Evolutionary conservation across 768 basidiomycete species (phyloP), one percentile per base, ranked within the genome.

Genomic region (Agrocybe praecox): DNA sequence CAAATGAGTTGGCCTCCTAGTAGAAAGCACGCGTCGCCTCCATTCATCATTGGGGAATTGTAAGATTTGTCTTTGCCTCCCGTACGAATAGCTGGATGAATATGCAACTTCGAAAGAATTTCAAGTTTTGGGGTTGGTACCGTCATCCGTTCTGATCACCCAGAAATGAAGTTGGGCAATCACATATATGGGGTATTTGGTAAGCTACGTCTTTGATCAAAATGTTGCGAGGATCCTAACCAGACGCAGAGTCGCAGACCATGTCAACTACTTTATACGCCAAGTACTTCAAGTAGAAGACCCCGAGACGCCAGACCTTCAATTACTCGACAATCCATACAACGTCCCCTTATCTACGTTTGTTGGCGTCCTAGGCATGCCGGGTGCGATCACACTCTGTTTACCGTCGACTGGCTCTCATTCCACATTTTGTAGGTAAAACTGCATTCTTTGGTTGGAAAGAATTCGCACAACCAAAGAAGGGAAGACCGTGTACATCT

Each of bases 401-500:
- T n/a, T n/a, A n/a, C n/a, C n/a, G n/a, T n/a, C n/a, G n/a, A n/a
- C n/a, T n/a, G n/a, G n/a, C n/a, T n/a, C n/a, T n/a, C n/a, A n/a
- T n/a, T n/a, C n/a, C n/a, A n/a, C n/a, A n/a, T n/a, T n/a, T n/a
- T n/a, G n/a, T 40, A 40, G 36, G 36, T 6, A 40, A 40, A 40
- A 78, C 77, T 1, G 75, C 77, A 1, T 78, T 66, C 48, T 64
- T 66, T 7, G 53, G 76, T 61, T 78, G 74, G 77, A 74, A 69
- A 40, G 74, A 74, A 55, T 73, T 68, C 59, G 69, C 75, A 0
- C 56, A 62, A 12, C 70, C 72, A 0, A 76, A 76, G 58, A 68
- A 72, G 67, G 74, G 75, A 32, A 57, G 1, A 32, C 21, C 19
- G 36, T 29, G 15, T 24, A 21, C 14, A 10, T 8, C 6, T 73